phyloP scores from a whole-genome alignment of 2,329 filamentous ascomycete species.

The Aspergillus arachidicola region DNA sequence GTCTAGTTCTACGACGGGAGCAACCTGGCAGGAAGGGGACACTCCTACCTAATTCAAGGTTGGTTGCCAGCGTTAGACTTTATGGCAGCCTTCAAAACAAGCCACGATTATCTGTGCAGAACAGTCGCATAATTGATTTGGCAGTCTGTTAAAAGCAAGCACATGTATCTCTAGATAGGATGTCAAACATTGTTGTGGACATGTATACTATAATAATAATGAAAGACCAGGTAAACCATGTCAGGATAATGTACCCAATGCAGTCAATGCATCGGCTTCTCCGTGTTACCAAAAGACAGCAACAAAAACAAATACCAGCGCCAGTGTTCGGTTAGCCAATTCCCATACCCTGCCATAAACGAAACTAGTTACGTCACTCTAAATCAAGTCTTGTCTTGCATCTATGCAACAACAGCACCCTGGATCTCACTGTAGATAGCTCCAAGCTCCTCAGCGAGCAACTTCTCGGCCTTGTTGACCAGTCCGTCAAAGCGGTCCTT shows the following conservation, averaged over 20 bases:
- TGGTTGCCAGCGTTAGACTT: neutral
- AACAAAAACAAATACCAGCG: slow-evolving; percentile 28
- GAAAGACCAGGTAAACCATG: slow-evolving; percentile 26
- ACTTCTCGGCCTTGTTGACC: slow-evolving; percentile 52
- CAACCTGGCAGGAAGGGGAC: neutral
- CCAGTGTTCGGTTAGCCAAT: slow-evolving; percentile 30
- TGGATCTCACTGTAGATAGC: slow-evolving; percentile 48
- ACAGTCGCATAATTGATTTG: slow-evolving; percentile 40
- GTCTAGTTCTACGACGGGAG: neutral
- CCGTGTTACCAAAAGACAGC: slow-evolving; percentile 16
- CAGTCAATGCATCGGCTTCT: slow-evolving; percentile 22
- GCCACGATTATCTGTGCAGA: neutral
- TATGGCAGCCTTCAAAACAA: neutral
- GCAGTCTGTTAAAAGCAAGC: slow-evolving; percentile 12
- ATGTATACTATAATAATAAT: slow-evolving; percentile 34
- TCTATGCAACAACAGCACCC: slow-evolving; percentile 46
- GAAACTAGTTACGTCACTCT: slow-evolving; percentile 11
- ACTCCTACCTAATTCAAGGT: neutral
- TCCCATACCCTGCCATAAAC: slow-evolving; percentile 19
- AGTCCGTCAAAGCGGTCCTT: slow-evolving; percentile 44
- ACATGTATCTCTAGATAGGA: slow-evolving; percentile 28
- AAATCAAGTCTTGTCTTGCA: slow-evolving; percentile 33
- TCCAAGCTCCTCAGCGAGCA: slow-evolving; percentile 49
- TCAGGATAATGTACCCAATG: slow-evolving; percentile 21
- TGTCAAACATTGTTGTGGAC: slow-evolving; percentile 24